Conservation (phyloP, 441 rosid genomes). For the Erysimum cheiri region DNA sequence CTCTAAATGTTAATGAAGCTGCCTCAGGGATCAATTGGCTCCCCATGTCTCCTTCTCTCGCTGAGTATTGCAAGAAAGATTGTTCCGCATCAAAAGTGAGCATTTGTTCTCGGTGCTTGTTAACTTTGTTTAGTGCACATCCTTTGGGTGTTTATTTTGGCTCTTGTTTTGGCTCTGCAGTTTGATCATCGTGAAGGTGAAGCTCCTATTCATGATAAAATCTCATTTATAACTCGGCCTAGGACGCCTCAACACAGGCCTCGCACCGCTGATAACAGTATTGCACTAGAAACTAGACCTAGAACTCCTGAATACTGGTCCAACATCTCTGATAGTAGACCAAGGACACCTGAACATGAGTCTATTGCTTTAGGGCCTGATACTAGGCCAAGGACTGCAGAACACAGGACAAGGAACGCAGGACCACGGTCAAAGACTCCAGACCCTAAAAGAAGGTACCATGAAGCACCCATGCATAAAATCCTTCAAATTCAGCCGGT, state of each 20-base stretch:
- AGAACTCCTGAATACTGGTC: too few relatives aligned
- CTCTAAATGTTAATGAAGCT: neutral
- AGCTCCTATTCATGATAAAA: neutral
- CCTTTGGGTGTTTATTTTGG: neutral
- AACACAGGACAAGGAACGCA: neutral
- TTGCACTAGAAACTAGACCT: too few relatives aligned
- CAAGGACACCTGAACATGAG: too few relatives aligned
- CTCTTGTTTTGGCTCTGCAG: neutral
- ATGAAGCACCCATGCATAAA: neutral
- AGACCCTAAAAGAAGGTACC: neutral
- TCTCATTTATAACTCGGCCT: neutral
- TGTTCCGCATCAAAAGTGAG: neutral
- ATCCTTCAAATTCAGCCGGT: neutral
- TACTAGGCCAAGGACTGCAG: neutral
- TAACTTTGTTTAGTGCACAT: neutral
- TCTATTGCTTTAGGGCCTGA: neutral
- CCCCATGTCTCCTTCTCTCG: neutral
- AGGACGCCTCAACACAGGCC: neutral
- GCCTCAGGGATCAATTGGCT: neutral
- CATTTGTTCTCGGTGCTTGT: neutral
- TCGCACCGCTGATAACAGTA: too few relatives aligned
- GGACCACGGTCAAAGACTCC: neutral
- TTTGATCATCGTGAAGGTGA: neutral
- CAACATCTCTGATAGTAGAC: too few relatives aligned
- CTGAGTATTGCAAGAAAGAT: neutral